Conservation (phyloP, 1,284 basidiomycete genomes). For the Marasmius oreades region DNA sequence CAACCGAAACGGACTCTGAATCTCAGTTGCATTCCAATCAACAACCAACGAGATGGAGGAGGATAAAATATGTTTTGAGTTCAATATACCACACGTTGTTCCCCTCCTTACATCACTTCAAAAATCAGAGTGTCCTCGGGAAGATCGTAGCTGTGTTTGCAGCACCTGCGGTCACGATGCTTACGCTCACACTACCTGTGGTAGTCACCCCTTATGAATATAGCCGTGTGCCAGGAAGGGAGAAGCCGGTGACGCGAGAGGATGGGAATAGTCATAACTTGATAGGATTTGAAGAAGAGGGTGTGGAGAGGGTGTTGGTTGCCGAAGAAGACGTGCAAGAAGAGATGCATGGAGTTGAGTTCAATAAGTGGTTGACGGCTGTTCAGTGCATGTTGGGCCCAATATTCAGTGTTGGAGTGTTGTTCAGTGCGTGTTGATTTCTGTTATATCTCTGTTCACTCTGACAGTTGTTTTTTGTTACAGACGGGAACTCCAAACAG, state of each 20-base stretch:
- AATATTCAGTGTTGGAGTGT: slow-evolving; percentile 67
- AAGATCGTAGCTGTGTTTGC: slow-evolving; percentile 79
- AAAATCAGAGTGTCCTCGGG: slow-evolving; percentile 68
- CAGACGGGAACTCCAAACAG: slow-evolving; percentile 56
- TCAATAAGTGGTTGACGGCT: slow-evolving; percentile 81
- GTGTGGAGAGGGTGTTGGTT: slow-evolving; percentile 54
- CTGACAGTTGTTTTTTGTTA: slow-evolving; percentile 6
- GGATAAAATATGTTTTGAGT: slow-evolving; percentile 35
- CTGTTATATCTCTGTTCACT: neutral
- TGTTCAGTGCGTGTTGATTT: slow-evolving; percentile 59
- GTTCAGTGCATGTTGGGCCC: slow-evolving; percentile 80
- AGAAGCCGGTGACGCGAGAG: slow-evolving; percentile 20
- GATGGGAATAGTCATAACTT: slow-evolving; percentile 38
- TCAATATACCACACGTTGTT: slow-evolving; percentile 67
- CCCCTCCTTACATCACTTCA: slow-evolving; percentile 81
- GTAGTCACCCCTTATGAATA: slow-evolving; percentile 64
- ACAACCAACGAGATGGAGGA: slow-evolving; percentile 37
- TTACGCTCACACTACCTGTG: slow-evolving; percentile 91
- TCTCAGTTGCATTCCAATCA: slow-evolving; percentile 32
- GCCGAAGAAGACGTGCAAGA: slow-evolving; percentile 66
- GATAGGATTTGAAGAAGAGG: slow-evolving; percentile 70
- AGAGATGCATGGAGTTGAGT: slow-evolving; percentile 60
- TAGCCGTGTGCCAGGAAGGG: slow-evolving; percentile 41
- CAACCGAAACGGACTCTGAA: slow-evolving; percentile 37
- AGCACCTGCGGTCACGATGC: slow-evolving; percentile 79